Conservation (phyloP, 2,329 filamentous ascomycete genomes). For the Fusarium verticillioides region DNA sequence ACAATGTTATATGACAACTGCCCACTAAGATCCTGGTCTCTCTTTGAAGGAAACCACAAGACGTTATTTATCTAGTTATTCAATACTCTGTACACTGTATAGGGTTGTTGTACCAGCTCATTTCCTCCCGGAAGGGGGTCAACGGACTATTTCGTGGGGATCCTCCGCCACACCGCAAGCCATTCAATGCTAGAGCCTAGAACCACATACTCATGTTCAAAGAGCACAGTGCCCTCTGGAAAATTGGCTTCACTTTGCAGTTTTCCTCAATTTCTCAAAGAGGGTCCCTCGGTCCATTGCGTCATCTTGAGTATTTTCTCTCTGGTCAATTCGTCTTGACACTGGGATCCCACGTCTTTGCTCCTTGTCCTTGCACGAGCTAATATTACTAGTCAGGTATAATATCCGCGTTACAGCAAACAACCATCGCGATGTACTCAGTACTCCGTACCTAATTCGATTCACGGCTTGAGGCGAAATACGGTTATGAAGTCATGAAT, state of each 20-base stretch:
- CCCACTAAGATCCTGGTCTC: background rate
- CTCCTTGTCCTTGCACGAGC: slow-evolving; percentile 34
- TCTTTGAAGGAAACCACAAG: background rate
- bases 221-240: background rate
- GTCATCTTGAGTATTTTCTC: slow-evolving; percentile 29
- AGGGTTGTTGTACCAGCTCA: slow-evolving; percentile 8
- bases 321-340: background rate
- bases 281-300: slow-evolving; percentile 18
- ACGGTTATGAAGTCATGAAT: background rate
- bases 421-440: slow-evolving; percentile 32
- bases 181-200: slow-evolving; percentile 21
- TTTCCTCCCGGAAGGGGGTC: slow-evolving; percentile 13
- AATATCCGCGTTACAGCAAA: slow-evolving; percentile 40
- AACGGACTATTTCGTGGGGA: background rate
- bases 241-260: background rate
- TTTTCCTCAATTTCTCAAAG: background rate
- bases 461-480: slow-evolving; percentile 15
- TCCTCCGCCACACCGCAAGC: slow-evolving; percentile 24
- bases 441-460: background rate
- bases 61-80: slow-evolving; percentile 1
- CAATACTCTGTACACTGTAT: background rate
- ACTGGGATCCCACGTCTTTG: slow-evolving; percentile 25
- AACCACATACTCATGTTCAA: slow-evolving; percentile 6
- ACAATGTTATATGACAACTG: slow-evolving; percentile 19
- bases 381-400: slow-evolving; percentile 25